Percentiles rank a stretch among this genome's conserved stretches.
These are phyloP conservation scores for Alternaria sp. DNA, from an alignment of 2,329 filamentous ascomycete genomes.

Conservation along the genomic window DNA sequence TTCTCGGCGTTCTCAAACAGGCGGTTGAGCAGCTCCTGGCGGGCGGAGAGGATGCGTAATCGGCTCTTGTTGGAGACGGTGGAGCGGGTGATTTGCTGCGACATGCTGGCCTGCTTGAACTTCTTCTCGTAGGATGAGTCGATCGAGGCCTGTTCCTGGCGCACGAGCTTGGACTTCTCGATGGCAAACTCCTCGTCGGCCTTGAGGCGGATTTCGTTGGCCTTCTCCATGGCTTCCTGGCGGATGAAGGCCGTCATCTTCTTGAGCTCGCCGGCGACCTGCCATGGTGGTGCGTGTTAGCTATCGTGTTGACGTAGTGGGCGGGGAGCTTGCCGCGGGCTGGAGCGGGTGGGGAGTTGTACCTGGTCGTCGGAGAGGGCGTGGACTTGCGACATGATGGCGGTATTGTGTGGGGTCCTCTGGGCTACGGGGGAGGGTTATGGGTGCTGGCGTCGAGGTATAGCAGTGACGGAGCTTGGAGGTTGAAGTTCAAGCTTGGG, in stretches of 20 bases:
- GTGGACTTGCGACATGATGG: constrained; percentile 88
- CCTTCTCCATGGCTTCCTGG: constrained; percentile 97
- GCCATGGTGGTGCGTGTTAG: constrained; percentile 37
- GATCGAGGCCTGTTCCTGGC: constrained; percentile 91
- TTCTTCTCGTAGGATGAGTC: constrained; percentile 96
- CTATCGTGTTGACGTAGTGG: constrained; percentile 38
- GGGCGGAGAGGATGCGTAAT: constrained; percentile 82
- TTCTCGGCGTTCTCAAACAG: constrained; percentile 83
- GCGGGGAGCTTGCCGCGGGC: constrained; percentile 20
- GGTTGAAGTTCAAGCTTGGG: constrained; percentile 31
- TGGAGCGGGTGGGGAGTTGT: constrained; percentile 41
- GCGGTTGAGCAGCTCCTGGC: constrained; percentile 88
- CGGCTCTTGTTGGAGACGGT: constrained; percentile 96
- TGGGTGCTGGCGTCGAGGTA: constrained; percentile 1
- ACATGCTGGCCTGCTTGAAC: constrained; percentile 98
- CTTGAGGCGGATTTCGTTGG: constrained; percentile 96
- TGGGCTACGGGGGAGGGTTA: not conserved
- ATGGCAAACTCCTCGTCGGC: constrained; percentile 99
- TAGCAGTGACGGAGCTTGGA: constrained; percentile 32
- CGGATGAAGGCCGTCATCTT: constrained; percentile 99
- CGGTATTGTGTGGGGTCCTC: constrained; percentile 27
- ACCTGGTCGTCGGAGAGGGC: constrained; percentile 98
- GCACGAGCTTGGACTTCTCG: constrained; percentile 98
- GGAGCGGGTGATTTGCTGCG: constrained; percentile 96
- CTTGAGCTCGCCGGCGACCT: constrained; percentile 98